Percentiles rank a stretch among this genome's conserved stretches.
Evolutionary conservation across 108 stramenopile genomes (phyloP).

Genomic region (Skeletonema marinoi): DNA sequence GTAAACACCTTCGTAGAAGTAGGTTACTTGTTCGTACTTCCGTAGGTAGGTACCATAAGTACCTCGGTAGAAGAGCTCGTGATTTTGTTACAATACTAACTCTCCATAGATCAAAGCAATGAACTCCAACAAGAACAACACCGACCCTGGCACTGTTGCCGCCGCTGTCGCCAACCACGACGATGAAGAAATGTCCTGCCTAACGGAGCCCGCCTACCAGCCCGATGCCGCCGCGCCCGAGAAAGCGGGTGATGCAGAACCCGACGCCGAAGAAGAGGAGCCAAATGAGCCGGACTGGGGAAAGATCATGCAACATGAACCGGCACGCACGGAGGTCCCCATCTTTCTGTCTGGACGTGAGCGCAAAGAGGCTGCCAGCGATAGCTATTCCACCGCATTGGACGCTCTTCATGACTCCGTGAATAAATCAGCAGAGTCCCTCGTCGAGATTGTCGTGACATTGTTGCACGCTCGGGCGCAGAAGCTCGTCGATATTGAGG

Average conservation of each 20-base stretch:
- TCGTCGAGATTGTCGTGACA: slow-evolving; percentile 32
- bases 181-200: not conserved
- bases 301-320: slow-evolving; percentile 31
- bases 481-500: slow-evolving; percentile 40
- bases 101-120: not conserved
- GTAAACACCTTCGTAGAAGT: too few species aligned
- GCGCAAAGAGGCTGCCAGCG: slow-evolving; percentile 26
- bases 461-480: slow-evolving; percentile 24
- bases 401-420: slow-evolving; percentile 40
- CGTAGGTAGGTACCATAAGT: too few species aligned
- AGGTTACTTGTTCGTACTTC: too few species aligned
- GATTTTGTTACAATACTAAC: too few species aligned
- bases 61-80: too few species aligned
- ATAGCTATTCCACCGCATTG: slow-evolving; percentile 39
- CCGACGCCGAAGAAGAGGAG: slow-evolving; percentile 28
- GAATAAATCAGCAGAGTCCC: slow-evolving; percentile 23
- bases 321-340: slow-evolving; percentile 34
- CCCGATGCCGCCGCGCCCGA: not conserved
- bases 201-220: not conserved
- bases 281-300: slow-evolving; percentile 50
- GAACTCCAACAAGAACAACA: not conserved
- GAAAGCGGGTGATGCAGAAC: not conserved
- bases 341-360: slow-evolving; percentile 29
- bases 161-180: not conserved
- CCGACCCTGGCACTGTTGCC: not conserved